phyloP scores from a whole-genome alignment of 768 basidiomycete genomes.

The Ramaria rubella region DNA sequence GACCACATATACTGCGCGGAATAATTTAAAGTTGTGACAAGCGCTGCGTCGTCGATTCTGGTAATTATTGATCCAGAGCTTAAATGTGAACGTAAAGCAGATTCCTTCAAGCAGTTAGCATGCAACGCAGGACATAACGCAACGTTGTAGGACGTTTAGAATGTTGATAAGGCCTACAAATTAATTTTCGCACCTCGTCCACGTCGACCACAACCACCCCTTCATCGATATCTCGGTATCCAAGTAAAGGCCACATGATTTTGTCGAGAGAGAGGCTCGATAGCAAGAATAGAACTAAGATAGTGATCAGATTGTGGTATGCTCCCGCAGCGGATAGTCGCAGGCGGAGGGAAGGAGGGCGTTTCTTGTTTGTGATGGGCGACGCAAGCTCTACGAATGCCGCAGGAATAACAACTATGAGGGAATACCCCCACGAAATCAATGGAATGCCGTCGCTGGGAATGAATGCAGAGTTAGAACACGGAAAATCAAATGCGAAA shows the following conservation, averaged over 20 bases:
- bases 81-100: conserved; percentile 54
- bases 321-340: conserved; percentile 69
- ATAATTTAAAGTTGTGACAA: conserved; percentile 26
- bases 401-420: conserved; percentile 61
- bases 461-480: neutral
- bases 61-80: conserved; percentile 53
- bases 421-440: conserved; percentile 50
- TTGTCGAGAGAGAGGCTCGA: conserved; percentile 27
- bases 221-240: conserved; percentile 46
- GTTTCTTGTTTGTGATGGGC: conserved; percentile 21
- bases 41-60: conserved; percentile 52
- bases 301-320: conserved; percentile 61
- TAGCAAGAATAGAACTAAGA: conserved; percentile 34
- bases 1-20: conserved; percentile 39
- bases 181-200: conserved; percentile 47
- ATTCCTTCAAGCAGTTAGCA: conserved; percentile 37
- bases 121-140: neutral
- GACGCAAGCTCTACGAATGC: conserved; percentile 64
- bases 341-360: conserved; percentile 34
- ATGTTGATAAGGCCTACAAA: too few relatives aligned
- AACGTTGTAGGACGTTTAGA: too few relatives aligned
- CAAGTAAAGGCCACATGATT: conserved; percentile 28
- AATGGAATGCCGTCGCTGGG: conserved; percentile 63
- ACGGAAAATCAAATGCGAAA: neutral
- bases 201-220: conserved; percentile 55